Percentiles rank a stretch among this genome's conserved stretches.
phyloP scores from a whole-genome alignment of 2,329 filamentous ascomycete genomes.

The Hymenoscyphus scutula region DNA sequence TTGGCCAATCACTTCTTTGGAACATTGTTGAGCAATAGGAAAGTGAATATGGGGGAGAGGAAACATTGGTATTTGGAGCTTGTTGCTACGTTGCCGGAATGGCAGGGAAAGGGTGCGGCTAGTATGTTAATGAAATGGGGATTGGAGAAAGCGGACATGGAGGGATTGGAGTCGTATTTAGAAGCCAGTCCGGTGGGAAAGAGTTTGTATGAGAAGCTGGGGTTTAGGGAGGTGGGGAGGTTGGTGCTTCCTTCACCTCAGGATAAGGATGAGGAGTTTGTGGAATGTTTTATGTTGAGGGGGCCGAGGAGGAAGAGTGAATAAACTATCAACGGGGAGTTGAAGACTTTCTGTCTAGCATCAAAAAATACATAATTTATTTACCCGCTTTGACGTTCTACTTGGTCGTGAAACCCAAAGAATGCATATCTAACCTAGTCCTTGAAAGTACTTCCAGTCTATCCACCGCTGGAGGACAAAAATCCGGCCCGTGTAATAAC shows the following conservation, averaged over 20 bases:
- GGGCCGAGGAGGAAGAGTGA: conserved; percentile 8
- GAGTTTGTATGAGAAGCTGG: conserved; percentile 48
- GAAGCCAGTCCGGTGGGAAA: conserved; percentile 50
- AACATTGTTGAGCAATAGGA: conserved; percentile 38
- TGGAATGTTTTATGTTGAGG: conserved; percentile 35
- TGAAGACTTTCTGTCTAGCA: too few species aligned
- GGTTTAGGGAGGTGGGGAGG: conserved; percentile 43
- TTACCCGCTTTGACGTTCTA: too few species aligned
- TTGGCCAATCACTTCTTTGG: conserved; percentile 44
- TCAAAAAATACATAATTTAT: too few species aligned
- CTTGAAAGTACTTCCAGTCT: too few species aligned
- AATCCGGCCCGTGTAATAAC: too few species aligned
- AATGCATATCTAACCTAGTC: too few species aligned
- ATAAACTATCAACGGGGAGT: too few species aligned
- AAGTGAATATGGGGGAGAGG: conserved; percentile 40
- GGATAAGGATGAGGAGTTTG: conserved; percentile 26
- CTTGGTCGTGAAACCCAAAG: too few species aligned
- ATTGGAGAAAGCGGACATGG: conserved; percentile 44
- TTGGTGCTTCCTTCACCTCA: conserved; percentile 41
- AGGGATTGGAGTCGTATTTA: conserved; percentile 45
- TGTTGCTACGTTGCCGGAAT: conserved; percentile 42
- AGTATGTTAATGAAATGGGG: conserved; percentile 48
- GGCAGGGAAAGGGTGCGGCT: conserved; percentile 47
- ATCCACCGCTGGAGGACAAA: too few species aligned
- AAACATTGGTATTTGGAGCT: conserved; percentile 51